Percentiles rank a stretch among this genome's conserved stretches.
Evolutionary conservation across 176 grass and related monocot genomes (phyloP).

Genomic region (Alloteropsis semialata): DNA sequence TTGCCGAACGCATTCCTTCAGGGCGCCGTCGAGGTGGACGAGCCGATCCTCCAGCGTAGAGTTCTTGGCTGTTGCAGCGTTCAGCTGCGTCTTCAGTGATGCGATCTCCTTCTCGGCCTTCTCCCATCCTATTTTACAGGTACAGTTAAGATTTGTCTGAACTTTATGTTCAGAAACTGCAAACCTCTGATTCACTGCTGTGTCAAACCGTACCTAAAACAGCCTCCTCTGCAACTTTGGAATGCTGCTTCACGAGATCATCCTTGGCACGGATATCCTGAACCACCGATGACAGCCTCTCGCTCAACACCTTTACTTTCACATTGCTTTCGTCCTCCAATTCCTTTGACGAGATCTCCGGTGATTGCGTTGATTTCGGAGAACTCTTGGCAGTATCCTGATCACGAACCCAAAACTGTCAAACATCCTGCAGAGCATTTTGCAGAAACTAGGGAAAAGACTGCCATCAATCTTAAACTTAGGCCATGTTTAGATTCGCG

Average conservation of each 20-base stretch:
- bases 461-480: slow-evolving; percentile 1
- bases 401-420: slow-evolving; percentile 34
- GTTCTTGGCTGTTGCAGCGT: slow-evolving; percentile 53
- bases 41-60: slow-evolving; percentile 59
- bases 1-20: slow-evolving; percentile 92
- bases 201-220: slow-evolving; percentile 64
- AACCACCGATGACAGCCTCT: slow-evolving; percentile 74
- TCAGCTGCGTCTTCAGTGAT: slow-evolving; percentile 62
- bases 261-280: slow-evolving; percentile 77
- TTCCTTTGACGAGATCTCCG: slow-evolving; percentile 54
- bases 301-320: slow-evolving; percentile 60
- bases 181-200: not conserved
- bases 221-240: slow-evolving; percentile 89
- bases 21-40: slow-evolving; percentile 66
- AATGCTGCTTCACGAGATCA: slow-evolving; percentile 90
- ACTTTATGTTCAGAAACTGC: slow-evolving; percentile 2
- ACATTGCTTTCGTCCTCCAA: slow-evolving; percentile 40
- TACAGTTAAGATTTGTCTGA: not conserved
- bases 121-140: slow-evolving; percentile 91
- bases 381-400: slow-evolving; percentile 67
- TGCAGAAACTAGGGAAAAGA: slow-evolving; percentile 12
- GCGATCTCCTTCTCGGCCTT: slow-evolving; percentile 80
- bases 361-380: slow-evolving; percentile 48
- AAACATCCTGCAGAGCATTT: slow-evolving; percentile 16
- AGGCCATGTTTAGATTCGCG: too few species aligned